Evolutionary conservation across 768 basidiomycete genomes (phyloP).

Genomic region (Hygrocybe punicea): DNA sequence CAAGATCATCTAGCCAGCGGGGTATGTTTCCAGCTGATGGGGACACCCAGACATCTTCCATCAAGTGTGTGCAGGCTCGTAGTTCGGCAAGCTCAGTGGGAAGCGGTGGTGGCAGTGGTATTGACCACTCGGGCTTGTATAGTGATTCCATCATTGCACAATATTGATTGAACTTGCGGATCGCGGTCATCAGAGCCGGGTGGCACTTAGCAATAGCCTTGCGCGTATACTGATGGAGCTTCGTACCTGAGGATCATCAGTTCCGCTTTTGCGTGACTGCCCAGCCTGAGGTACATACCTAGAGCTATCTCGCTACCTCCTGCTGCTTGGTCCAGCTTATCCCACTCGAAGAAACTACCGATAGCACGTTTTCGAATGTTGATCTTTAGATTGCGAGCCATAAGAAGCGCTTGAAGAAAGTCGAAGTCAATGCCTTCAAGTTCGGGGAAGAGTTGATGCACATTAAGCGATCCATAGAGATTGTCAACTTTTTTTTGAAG

Average conservation of each 20-base stretch:
- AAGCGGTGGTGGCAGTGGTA: conserved; percentile 34
- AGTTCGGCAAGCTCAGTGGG: conserved; percentile 24
- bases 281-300: conserved; percentile 2
- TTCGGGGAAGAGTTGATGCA: conserved; percentile 32
- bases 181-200: conserved; percentile 21
- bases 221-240: conserved; percentile 29
- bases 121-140: conserved; percentile 17
- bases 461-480: conserved; percentile 35
- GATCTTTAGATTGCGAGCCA: conserved; percentile 24
- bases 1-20: conserved; percentile 2
- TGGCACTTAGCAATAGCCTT: conserved; percentile 26
- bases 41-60: conserved; percentile 39
- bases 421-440: conserved; percentile 27
- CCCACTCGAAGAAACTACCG: conserved; percentile 26
- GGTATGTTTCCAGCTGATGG: conserved; percentile 14
- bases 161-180: conserved; percentile 29
- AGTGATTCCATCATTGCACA: conserved; percentile 20
- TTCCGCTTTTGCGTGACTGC: not conserved
- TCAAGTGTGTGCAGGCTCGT: conserved; percentile 20
- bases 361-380: conserved; percentile 24
- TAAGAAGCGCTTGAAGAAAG: conserved; percentile 31
- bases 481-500: conserved; percentile 25
- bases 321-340: conserved; percentile 22
- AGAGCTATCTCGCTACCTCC: conserved; percentile 18
- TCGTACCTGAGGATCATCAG: conserved; percentile 20